A percentile compares a stretch with the other conserved stretches of the same genome.
Conservation (phyloP, 345 rosid species). For the Eucalyptus regnans region DNA sequence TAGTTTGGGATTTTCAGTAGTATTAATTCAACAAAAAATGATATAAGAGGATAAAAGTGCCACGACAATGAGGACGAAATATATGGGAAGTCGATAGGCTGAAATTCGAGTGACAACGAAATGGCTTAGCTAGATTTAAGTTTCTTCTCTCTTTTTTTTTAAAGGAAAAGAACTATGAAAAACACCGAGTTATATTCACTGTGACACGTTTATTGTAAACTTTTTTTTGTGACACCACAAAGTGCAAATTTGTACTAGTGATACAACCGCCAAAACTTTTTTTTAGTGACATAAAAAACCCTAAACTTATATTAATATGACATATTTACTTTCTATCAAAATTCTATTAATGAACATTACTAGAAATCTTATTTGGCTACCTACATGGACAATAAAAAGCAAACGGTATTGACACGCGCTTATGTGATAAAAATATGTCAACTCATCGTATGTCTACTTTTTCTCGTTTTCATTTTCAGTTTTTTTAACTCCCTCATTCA, state of each 20-base stretch:
- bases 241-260: no score
- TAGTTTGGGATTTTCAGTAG: neutral
- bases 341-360: no score
- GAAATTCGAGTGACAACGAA: neutral
- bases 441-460: no score
- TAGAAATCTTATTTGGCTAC: neutral
- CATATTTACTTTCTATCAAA: neutral
- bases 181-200: no score
- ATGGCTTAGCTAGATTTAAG: neutral
- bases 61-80: rapidly evolving
- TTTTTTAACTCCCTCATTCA: no score
- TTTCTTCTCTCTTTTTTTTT: neutral
- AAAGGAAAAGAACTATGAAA: no score
- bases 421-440: no score
- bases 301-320: neutral
- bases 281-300: neutral
- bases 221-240: no score
- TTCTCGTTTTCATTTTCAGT: no score
- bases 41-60: neutral
- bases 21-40: neutral
- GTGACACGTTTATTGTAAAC: no score
- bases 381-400: neutral
- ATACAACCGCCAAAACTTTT: no score
- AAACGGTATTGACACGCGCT: no score
- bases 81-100: neutral